These are phyloP conservation scores for Fusarium keratoplasticum DNA, from an alignment of 2,329 filamentous ascomycete genomes.

Conservation along the genomic window DNA sequence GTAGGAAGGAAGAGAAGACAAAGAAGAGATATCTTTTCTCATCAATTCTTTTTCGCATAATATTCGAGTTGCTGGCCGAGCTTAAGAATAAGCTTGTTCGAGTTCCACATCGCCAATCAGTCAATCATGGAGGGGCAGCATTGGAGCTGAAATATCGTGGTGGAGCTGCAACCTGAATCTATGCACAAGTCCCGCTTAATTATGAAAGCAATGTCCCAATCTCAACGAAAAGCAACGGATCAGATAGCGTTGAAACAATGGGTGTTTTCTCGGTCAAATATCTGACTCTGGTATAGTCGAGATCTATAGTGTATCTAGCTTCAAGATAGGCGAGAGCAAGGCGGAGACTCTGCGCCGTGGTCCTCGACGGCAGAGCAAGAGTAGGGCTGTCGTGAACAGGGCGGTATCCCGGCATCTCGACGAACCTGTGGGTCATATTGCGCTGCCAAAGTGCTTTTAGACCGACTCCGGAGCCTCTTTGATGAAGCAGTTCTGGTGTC, in stretches of 20 bases:
- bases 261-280: background rate
- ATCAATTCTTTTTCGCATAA: background rate
- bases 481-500: background rate
- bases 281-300: background rate
- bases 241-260: background rate
- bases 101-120: conserved; percentile 7
- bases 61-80: background rate
- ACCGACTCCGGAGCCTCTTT: background rate
- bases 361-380: too few relatives aligned
- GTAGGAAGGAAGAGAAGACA: background rate
- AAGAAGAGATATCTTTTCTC: background rate
- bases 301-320: conserved; percentile 15
- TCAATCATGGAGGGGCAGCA: background rate
- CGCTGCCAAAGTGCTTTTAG: background rate
- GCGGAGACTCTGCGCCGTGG: background rate
- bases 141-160: background rate
- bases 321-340: conserved; percentile 39
- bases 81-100: conserved; percentile 3
- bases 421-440: conserved; percentile 5
- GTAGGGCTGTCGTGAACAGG: background rate
- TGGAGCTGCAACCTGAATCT: conserved; percentile 8
- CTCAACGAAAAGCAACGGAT: conserved; percentile 16
- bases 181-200: background rate
- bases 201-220: background rate
- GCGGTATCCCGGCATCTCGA: background rate